Conservation (phyloP, 352 stramenopile genomes). For the Pythium volutum region DNA sequence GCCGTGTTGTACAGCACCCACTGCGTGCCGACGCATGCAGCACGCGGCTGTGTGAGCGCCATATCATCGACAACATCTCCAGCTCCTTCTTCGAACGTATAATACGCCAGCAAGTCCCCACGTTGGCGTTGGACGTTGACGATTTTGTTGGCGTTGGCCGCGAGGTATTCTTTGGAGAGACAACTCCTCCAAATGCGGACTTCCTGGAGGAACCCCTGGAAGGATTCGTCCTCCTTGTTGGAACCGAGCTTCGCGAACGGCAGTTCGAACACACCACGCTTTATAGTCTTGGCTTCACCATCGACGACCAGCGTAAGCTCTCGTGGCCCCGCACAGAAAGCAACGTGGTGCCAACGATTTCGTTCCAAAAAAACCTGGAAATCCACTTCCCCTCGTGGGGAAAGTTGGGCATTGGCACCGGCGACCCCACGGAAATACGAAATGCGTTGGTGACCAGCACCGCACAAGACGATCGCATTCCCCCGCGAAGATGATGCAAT, state of each 20-base stretch:
- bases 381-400: conserved; percentile 39
- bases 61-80: conserved; percentile 77
- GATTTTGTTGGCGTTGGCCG: conserved; percentile 31
- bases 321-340: conserved; percentile 42
- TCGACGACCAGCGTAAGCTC: conserved; percentile 56
- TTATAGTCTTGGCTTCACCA: conserved; percentile 33
- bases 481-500: conserved; percentile 45
- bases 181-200: conserved; percentile 63
- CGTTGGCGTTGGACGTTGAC: conserved; percentile 28
- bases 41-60: conserved; percentile 43
- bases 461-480: conserved; percentile 51
- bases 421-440: conserved; percentile 33
- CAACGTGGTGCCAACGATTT: conserved; percentile 61
- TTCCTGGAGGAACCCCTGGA: conserved; percentile 63
- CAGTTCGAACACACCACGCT: conserved; percentile 54
- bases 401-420: not conserved
- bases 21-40: conserved; percentile 37
- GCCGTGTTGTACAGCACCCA: conserved; percentile 58
- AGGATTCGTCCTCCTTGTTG: conserved; percentile 38
- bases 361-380: conserved; percentile 42
- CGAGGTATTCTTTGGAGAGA: conserved; percentile 36
- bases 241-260: conserved; percentile 48
- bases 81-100: conserved; percentile 74
- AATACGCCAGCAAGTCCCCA: conserved; percentile 47
- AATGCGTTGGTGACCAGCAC: conserved; percentile 31